phyloP scores from a whole-genome alignment of 2,329 filamentous ascomycete species.

The Fusarium sublunatum region DNA sequence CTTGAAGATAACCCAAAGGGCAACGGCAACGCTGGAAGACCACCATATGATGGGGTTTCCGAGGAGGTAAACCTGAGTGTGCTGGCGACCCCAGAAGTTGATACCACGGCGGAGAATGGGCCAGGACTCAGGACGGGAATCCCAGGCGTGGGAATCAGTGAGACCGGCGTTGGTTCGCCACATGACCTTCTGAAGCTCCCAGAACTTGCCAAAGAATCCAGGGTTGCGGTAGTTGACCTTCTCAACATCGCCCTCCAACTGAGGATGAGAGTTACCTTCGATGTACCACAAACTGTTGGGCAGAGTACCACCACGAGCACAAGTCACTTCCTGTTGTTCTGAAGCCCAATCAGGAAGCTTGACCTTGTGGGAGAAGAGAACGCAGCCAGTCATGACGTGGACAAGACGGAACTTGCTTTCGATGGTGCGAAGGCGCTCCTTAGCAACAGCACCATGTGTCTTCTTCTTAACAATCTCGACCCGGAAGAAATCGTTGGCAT shows the following conservation, averaged over 20 bases:
- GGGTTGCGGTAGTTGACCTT: conserved; percentile 96
- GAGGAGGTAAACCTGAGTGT: conserved; percentile 95
- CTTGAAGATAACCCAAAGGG: conserved; percentile 85
- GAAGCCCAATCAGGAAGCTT: conserved; percentile 98
- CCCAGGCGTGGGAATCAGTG: conserved; percentile 97
- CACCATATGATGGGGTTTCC: conserved; percentile 97
- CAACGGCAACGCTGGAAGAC: conserved; percentile 82
- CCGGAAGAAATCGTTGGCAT: conserved; percentile 95
- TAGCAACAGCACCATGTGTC: conserved; percentile 81
- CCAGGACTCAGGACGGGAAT: conserved; percentile 94
- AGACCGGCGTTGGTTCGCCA: conserved; percentile 98
- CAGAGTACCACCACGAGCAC: conserved; percentile 87
- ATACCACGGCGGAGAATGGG: conserved; percentile 92
- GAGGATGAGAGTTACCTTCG: conserved; percentile 87
- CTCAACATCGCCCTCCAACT: conserved; percentile 79
- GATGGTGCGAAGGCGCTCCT: conserved; percentile 89
- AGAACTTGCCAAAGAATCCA: conserved; percentile 97
- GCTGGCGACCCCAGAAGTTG: conserved; percentile 97
- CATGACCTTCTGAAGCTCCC: conserved; percentile 97
- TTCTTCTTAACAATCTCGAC: conserved; percentile 93
- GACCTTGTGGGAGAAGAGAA: conserved; percentile 97
- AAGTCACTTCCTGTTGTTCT: conserved; percentile 99
- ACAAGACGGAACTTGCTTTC: conserved; percentile 96
- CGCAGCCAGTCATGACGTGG: conserved; percentile 96
- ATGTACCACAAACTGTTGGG: conserved; percentile 99